Base-by-base conservation (phyloP, 1,284 basidiomycete species). In the Apiotrichum gamsii region DNA sequence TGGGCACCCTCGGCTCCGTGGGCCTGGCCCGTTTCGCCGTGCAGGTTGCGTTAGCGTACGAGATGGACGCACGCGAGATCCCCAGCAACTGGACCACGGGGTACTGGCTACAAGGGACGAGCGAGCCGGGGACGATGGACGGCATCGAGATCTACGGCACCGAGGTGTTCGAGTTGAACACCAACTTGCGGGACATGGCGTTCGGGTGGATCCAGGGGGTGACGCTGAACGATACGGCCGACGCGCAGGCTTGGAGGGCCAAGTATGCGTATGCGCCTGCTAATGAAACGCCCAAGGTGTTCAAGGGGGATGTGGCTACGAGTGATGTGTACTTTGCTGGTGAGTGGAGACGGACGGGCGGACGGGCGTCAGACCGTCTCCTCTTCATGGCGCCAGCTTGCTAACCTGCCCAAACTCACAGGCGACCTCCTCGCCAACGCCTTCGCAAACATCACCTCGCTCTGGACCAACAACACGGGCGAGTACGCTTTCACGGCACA, bases 111-210 rank as follows among this genome's bases (percentile, higher is more conserved):
- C 51, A 57, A 42, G 74, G 73, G 1, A 64, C 74, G 4, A 54
- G 37, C 20, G 54, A 54, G 15, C 75, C 75, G 0, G 67, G 61
- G 29, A 70, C 74, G 1, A 48, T 49, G 10, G 54, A 54, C 24
- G 47, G 36, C 19, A 28, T 20, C 5, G n/a, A 39, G 30, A 60
- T 75, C 30, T 77, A 78, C 56, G 78, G 78, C 21, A 78, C 76
- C 13, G 77, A 79, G 63, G 72, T 78, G 9, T 79, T 75, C 57
- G 75, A 77, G 60, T 60, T 79, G 45, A 78, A 78, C 62, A 74
- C 75, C 28, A 70, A 68, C 45, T 65, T 79, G 14, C 68, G 75
- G n/a, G 67, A 73, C 37, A 52, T 60, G 14, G 76, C 71, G 2
- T 52, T 71, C 19, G 50, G 45, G n/a, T 60, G 73, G 42, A 70